Evolutionary conservation across 768 basidiomycete genomes (phyloP).

Genomic region (Suillus plorans): DNA sequence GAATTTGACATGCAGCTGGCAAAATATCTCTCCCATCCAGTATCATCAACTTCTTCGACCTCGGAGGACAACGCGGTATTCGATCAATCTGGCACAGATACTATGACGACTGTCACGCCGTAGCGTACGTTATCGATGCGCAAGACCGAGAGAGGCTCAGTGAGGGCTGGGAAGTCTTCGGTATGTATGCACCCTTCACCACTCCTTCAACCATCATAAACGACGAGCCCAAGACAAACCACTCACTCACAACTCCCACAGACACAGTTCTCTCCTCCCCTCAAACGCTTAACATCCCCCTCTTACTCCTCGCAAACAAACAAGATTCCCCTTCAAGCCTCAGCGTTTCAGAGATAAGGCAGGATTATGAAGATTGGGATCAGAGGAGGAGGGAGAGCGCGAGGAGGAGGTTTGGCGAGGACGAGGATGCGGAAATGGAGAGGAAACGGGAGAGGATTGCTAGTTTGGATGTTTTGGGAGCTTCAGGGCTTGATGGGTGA

Average conservation of each 20-base stretch:
- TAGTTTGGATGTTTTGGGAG: constrained; percentile 85
- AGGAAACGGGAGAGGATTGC: constrained; percentile 58
- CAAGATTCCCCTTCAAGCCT: constrained; percentile 83
- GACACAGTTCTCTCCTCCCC: constrained; percentile 87
- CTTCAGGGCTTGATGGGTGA: constrained; percentile 90
- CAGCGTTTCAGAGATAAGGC: constrained; percentile 87
- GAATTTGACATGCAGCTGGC: constrained; percentile 56
- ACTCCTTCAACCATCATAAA: background rate
- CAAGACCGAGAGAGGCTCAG: constrained; percentile 84
- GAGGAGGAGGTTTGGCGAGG: constrained; percentile 49
- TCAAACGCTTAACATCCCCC: constrained; percentile 85
- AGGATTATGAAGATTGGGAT: constrained; percentile 87
- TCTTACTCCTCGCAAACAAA: constrained; percentile 94
- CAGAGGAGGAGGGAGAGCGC: constrained; percentile 72
- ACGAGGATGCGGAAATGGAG: constrained; percentile 45
- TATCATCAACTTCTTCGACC: constrained; percentile 83
- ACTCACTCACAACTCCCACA: constrained; percentile 24
- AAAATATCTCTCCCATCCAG: constrained; percentile 92
- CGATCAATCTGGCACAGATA: constrained; percentile 93
- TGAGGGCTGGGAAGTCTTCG: constrained; percentile 98
- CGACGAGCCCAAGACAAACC: constrained; percentile 12
- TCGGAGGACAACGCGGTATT: constrained; percentile 93
- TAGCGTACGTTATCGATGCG: constrained; percentile 94
- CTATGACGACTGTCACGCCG: constrained; percentile 96
- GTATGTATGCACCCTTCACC: constrained; percentile 44